These are phyloP conservation scores for Spergularia bocconei DNA, from an alignment of 148 eudicot species.

Conservation along the genomic window DNA sequence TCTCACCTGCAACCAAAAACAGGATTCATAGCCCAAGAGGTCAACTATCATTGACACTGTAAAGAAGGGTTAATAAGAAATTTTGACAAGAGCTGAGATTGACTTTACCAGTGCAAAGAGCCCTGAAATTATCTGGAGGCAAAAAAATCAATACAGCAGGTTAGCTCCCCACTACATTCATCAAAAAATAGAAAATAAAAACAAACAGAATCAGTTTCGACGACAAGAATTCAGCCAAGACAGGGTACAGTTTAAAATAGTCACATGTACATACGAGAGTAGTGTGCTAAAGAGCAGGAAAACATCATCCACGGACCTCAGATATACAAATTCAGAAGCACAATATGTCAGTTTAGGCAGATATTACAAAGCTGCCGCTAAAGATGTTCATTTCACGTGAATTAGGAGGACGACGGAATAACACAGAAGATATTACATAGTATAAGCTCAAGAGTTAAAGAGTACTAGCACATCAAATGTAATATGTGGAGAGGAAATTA, in stretches of 20 bases:
- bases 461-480: neutral
- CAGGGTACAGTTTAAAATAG: neutral
- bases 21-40: slow-evolving; percentile 4
- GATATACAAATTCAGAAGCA: neutral
- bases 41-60: neutral
- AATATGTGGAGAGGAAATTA: neutral
- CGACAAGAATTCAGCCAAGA: neutral
- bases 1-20: slow-evolving; percentile 53
- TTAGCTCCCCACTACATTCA: slow-evolving; percentile 10
- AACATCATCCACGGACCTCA: neutral
- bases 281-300: neutral
- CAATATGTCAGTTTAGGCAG: neutral
- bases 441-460: neutral
- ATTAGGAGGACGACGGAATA: neutral
- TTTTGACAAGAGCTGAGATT: neutral
- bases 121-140: slow-evolving; percentile 84
- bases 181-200: neutral
- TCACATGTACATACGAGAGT: slow-evolving; percentile 1
- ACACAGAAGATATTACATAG: neutral
- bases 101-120: slow-evolving; percentile 81
- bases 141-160: neutral
- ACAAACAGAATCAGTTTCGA: neutral
- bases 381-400: neutral
- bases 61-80: neutral
- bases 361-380: slow-evolving; percentile 6